Evolutionary conservation across 164 flowering plant genomes (phyloP).

Genomic region (Brasenia schreberi): DNA sequence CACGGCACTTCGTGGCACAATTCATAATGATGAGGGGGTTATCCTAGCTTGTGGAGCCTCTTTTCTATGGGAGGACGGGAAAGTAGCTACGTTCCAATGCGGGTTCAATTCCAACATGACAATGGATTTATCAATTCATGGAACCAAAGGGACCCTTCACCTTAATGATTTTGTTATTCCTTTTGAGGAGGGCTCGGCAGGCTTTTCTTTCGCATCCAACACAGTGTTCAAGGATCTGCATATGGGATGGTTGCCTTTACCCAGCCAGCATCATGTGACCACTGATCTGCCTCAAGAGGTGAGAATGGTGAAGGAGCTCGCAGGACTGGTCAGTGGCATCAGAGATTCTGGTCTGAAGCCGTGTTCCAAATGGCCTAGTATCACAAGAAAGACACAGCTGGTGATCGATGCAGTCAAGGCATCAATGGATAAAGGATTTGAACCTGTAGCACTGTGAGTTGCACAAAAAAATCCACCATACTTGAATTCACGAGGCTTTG

Average conservation of each 20-base stretch:
- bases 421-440: slow-evolving; percentile 17
- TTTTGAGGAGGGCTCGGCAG: slow-evolving; percentile 11
- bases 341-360: slow-evolving; percentile 10
- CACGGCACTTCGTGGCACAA: slow-evolving; percentile 15
- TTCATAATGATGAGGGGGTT: slow-evolving; percentile 20
- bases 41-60: slow-evolving; percentile 22
- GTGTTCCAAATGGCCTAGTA: slow-evolving; percentile 19
- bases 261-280: slow-evolving; percentile 11
- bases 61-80: slow-evolving; percentile 28
- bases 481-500: too few species aligned
- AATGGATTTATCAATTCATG: slow-evolving; percentile 17
- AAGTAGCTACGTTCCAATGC: slow-evolving; percentile 29
- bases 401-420: slow-evolving; percentile 25
- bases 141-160: slow-evolving; percentile 18
- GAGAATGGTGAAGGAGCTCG: slow-evolving; percentile 22
- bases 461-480: neutral
- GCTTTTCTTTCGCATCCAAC: slow-evolving; percentile 7
- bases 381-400: slow-evolving; percentile 25
- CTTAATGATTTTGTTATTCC: slow-evolving; percentile 22
- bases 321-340: slow-evolving; percentile 14
- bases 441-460: slow-evolving; percentile 7
- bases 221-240: slow-evolving; percentile 13
- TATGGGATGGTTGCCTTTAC: slow-evolving; percentile 14
- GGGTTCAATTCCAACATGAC: slow-evolving; percentile 18
- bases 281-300: slow-evolving; percentile 31